Evolutionary conservation across 2,329 filamentous ascomycete genomes (phyloP), one percentile per base, ranked within the genome.

Genomic region (Aspergillus novofumigatus): DNA sequence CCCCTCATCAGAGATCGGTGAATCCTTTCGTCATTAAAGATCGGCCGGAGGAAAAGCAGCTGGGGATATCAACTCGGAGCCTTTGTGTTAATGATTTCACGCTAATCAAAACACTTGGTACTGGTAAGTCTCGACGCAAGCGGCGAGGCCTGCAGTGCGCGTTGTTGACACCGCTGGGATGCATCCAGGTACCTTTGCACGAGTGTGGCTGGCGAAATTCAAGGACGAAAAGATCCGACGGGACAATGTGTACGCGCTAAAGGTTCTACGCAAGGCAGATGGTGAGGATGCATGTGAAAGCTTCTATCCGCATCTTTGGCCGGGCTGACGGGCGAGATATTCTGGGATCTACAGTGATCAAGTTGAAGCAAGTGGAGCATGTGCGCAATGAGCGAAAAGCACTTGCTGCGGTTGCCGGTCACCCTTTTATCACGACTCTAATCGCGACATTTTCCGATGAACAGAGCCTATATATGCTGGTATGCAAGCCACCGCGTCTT

Each of bases 351-450:
- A 51, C 58, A 80, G 79, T 81, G 53, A 78, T 81, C 66, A 83
- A 84, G 57, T 74, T 87, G 65, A 87, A 88, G 77, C 85, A 88
- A 67, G 84, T 88, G 60, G 85, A 87, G 74, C 85, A 87, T 73
- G 84, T 87, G 50, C 82, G 84, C 62, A 87, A 87, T 72, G 85
- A 88, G 75, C 81, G 84, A 64, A 85, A 83, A 64, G 81, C 85
- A 38, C 80, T 88, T 21, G 81, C 82, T 35, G 81, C 81, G 41
- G 84, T 87, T 42, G 81, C 83, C 35, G 85, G 84, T 3, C 83
- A 87, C 62, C 85, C 85, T 25, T 87, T 87, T 69, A 87, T 87
- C 61, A 87, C 85, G 42, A 85, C 82, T 41, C 77, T 87, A 71
- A 78, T 87, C 47, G 81, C 85, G 38, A 85, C 83, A 60, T 88